phyloP scores from a whole-genome alignment of 2,329 filamentous ascomycete species.

The Clarireedia homoeocarpa region DNA sequence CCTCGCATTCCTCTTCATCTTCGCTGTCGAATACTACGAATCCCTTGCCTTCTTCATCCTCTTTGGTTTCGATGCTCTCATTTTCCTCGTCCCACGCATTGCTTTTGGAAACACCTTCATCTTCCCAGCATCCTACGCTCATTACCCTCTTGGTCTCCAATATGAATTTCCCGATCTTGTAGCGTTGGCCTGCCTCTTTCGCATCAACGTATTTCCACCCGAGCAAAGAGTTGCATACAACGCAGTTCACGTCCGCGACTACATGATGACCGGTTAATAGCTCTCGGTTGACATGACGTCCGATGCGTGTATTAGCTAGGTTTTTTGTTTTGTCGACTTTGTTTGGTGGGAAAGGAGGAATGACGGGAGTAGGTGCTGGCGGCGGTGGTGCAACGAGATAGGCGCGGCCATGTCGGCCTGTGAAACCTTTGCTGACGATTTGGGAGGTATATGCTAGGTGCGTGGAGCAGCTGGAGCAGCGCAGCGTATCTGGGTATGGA shows the following conservation, averaged over 20 bases:
- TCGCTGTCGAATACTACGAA: conserved; percentile 36
- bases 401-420: conserved; percentile 55
- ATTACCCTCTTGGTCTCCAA: conserved; percentile 53
- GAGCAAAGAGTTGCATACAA: conserved; percentile 46
- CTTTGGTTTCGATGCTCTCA: conserved; percentile 1
- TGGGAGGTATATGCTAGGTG: conserved; percentile 55
- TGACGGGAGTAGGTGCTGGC: conserved; percentile 5
- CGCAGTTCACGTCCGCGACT: conserved; percentile 55
- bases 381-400: conserved; percentile 45
- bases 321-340: conserved; percentile 11
- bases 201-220: conserved; percentile 66
- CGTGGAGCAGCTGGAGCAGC: conserved; percentile 49
- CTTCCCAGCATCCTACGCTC: conserved; percentile 47
- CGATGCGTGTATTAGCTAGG: conserved; percentile 50
- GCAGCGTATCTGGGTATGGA: conserved; percentile 45
- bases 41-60: conserved; percentile 47
- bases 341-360: conserved; percentile 3
- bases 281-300: conserved; percentile 46
- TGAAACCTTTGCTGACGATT: conserved; percentile 59
- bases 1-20: conserved; percentile 57
- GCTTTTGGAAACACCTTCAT: conserved; percentile 22
- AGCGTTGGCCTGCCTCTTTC: conserved; percentile 49
- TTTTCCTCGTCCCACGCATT: conserved; percentile 4
- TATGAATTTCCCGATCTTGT: conserved; percentile 64
- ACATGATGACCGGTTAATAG: conserved; percentile 56